A percentile compares a stretch with the other conserved stretches of the same genome.
These are phyloP conservation scores for Suhomyces coccinellae DNA, from an alignment of 1,139 yeast species.

Conservation along the genomic window DNA sequence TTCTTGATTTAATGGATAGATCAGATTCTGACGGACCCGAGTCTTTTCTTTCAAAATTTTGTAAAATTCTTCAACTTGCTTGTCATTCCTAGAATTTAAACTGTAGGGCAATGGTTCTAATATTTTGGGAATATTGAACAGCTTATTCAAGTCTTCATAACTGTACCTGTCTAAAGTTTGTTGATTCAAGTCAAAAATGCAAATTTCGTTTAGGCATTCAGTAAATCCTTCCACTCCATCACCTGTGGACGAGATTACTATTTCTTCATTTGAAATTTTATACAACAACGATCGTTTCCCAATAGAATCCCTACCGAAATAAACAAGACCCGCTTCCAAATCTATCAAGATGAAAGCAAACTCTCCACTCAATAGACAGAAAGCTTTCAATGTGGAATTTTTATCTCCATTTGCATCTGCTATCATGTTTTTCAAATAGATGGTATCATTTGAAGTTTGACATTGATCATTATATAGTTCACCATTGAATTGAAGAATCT, in stretches of 20 bases:
- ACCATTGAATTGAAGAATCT: conserved; percentile 75
- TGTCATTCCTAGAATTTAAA: not conserved
- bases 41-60: conserved; percentile 42
- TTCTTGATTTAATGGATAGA: conserved; percentile 49
- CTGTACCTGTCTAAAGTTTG: conserved; percentile 16
- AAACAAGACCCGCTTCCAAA: conserved; percentile 35
- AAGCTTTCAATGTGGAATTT: conserved; percentile 34
- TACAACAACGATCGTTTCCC: conserved; percentile 80
- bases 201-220: conserved; percentile 55
- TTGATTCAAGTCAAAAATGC: conserved; percentile 35
- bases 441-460: conserved; percentile 36
- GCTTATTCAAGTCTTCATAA: conserved; percentile 5
- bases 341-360: conserved; percentile 67
- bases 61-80: conserved; percentile 20
- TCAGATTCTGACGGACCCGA: conserved; percentile 51
- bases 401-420: conserved; percentile 15
- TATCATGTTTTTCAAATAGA: conserved; percentile 22
- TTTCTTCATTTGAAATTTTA: conserved; percentile 26
- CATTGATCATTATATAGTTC: conserved; percentile 72
- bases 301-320: conserved; percentile 80
- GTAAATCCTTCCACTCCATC: conserved; percentile 25
- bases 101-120: conserved; percentile 4
- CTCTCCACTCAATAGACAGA: conserved; percentile 66
- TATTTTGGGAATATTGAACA: not conserved
- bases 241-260: conserved; percentile 52